Base-by-base conservation (phyloP, 164 flowering plant genomes). In the Protea cynaroides region DNA sequence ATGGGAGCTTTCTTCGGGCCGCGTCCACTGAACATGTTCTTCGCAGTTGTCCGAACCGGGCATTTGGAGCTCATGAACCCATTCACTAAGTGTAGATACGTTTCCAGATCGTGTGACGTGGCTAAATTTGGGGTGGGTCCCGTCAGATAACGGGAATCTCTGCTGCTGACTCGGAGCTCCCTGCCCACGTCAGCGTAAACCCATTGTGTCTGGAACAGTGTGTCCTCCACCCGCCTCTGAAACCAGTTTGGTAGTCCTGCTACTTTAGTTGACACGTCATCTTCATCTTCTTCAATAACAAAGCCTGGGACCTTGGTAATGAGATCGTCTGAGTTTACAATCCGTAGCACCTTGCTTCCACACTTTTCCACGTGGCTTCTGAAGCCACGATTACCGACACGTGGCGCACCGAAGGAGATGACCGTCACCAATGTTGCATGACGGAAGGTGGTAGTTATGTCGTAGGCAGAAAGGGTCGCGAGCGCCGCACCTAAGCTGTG, bases 401-500 rank as follows among this genome's bases (percentile, higher is more conserved):
- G 86, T 0, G 94, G 94, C 17, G 88, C 89, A 0, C 87, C 94
- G 62, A 86, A 88, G 12, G 94, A 88, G 4, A 86, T 62, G 8
- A 88, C 90, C 0, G 89, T 81, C 59, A 83, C 85, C 12, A 75
- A n/a, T 8, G 84, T 84, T 0, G 73, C 25, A 3, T 61, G 65
- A 11, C 61, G 56, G 59, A 86, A 80, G 8, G 64, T 67, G 13
- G 76, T 73, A 0, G 69, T 71, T 15, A 88, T 75, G 15, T 88
- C 94, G 59, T 83, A 75, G 0, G 90, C 94, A 0, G 87, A 65
- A 0, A 88, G 79, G 0, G 78, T 78, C 0, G 89, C 94, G 1
- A 88, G 78, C 0, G 96, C 96, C 0, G 96, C 96, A 0, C 96
- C 96, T 1, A 89, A 80, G 63, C 96, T 89, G 67, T 89, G 96